Evolutionary conservation across 192 early-diverging fungal genomes (phyloP).

Genomic region (Coemansia sp.): DNA sequence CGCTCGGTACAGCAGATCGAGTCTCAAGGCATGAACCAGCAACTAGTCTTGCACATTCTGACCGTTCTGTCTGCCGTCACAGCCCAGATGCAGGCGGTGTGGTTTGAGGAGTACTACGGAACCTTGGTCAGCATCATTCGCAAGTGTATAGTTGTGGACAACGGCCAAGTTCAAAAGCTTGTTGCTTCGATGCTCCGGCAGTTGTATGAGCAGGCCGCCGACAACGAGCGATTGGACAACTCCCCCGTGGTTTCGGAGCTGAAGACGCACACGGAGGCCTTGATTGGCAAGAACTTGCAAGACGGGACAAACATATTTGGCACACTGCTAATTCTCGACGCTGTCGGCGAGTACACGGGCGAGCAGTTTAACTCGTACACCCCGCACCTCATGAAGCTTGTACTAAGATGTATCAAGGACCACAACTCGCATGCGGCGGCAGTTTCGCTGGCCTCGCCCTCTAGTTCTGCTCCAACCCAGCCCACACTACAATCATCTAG

Average conservation of each 20-base stretch:
- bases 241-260: slow-evolving; percentile 54
- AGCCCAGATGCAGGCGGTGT: slow-evolving; percentile 48
- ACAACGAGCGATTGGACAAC: slow-evolving; percentile 44
- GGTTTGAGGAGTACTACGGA: slow-evolving; percentile 56
- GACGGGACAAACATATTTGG: slow-evolving; percentile 67
- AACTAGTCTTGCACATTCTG: slow-evolving; percentile 52
- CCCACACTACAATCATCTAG: slow-evolving; percentile 28
- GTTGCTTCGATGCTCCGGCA: slow-evolving; percentile 72
- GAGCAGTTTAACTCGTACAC: slow-evolving; percentile 74
- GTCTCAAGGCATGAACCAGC: slow-evolving; percentile 51
- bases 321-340: slow-evolving; percentile 69
- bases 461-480: slow-evolving; percentile 4
- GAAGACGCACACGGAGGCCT: slow-evolving; percentile 62
- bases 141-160: slow-evolving; percentile 69
- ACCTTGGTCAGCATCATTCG: slow-evolving; percentile 38
- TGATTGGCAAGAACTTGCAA: slow-evolving; percentile 68
- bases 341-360: slow-evolving; percentile 62
- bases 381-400: slow-evolving; percentile 75
- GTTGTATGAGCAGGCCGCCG: slow-evolving; percentile 63
- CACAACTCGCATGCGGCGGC: slow-evolving; percentile 60
- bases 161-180: slow-evolving; percentile 68
- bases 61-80: slow-evolving; percentile 48
- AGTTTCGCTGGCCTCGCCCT: slow-evolving; percentile 12
- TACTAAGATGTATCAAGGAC: slow-evolving; percentile 86
- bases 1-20: slow-evolving; percentile 55